Conservation (phyloP, 192 early-diverging fungal species). For the Rhizoclosmatium globosum region DNA sequence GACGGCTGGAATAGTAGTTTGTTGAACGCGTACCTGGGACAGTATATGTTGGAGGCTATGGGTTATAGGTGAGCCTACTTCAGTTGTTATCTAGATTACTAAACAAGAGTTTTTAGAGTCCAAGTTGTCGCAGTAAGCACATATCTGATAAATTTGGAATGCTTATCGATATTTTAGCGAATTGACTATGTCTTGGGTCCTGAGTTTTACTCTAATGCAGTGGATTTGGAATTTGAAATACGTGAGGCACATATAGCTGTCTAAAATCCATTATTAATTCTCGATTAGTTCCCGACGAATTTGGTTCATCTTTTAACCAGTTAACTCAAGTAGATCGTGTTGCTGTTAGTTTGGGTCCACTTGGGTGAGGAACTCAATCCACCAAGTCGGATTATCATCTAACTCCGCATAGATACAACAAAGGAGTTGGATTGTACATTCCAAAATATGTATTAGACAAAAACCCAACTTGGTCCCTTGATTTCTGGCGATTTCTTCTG, state of each 20-base stretch:
- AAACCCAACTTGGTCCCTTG: slow-evolving; percentile 22
- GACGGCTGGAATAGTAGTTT: neutral
- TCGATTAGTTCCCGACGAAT: slow-evolving; percentile 9
- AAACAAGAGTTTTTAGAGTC: neutral
- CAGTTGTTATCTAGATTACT: neutral
- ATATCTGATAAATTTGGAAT: neutral
- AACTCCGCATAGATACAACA: slow-evolving; percentile 12
- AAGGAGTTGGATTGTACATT: slow-evolving; percentile 24
- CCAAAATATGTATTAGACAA: slow-evolving; percentile 26
- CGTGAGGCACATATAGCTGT: neutral
- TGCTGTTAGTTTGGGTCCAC: slow-evolving; percentile 2
- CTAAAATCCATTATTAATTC: neutral
- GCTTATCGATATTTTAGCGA: neutral
- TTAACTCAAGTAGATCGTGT: slow-evolving; percentile 14
- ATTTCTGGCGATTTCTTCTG: slow-evolving; percentile 36
- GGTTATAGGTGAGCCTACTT: slow-evolving; percentile 11
- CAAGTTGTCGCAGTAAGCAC: neutral
- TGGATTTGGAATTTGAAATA: slow-evolving; percentile 16
- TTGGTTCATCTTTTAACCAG: neutral
- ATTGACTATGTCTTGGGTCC: neutral
- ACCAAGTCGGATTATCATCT: neutral
- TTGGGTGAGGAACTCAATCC: slow-evolving; percentile 14
- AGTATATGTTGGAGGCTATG: slow-evolving; percentile 28
- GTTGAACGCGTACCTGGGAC: slow-evolving; percentile 5
- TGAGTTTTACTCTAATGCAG: slow-evolving; percentile 5